Evolutionary conservation across 2,329 filamentous ascomycete genomes (phyloP), one percentile per base, ranked within the genome.

Genomic region (Bipolaris cookei): DNA sequence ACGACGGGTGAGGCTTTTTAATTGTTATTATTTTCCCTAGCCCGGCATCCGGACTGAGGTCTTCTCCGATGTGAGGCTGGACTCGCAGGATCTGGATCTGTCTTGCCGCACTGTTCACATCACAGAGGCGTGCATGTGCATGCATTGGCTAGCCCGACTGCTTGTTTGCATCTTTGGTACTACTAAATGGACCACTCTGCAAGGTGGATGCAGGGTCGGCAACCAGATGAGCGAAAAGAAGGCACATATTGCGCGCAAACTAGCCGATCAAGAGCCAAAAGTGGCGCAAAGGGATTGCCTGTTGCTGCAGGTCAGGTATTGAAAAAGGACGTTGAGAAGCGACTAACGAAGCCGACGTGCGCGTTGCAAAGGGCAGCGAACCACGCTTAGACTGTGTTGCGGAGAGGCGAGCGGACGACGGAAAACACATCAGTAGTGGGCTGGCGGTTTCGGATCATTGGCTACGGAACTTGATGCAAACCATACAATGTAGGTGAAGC

Each of bases 391-490:
- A 34, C 34, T 13, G 13, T 30, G 41, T 21, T 14, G 35, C 34
- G 41, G 35, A 42, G 47, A 52, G 25, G 54, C 28, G 34, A 52
- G 32, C 41, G 43, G 10, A 44, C n/a, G 42, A 7, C 34, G 25
- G 53, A 39, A 28, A 23, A 16, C 18, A 18, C 23, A 41, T 28
- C 18, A 56, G 20, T 3, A 16, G 47, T 20, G 53, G 2, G 47
- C 38, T 51, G 37, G 41, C 28, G 34, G 35, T 20, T 32, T 53
- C 38, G 38, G 39, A 14, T n/a, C 41, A 35, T 50, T 45, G 23
- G 46, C 25, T 37, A 41, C 25, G 37, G 28, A 37, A 48, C n/a
- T 18, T n/a, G 51, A 46, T 11, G 35, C 42, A 53, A 53, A 53
- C 35, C 14, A 41, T 16, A 21, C 34, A 37, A 16, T 20, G 37